A percentile compares a stretch with the other conserved stretches of the same genome.
Conservation (phyloP, 2,329 filamentous ascomycete genomes). For the Colletotrichum sp. region DNA sequence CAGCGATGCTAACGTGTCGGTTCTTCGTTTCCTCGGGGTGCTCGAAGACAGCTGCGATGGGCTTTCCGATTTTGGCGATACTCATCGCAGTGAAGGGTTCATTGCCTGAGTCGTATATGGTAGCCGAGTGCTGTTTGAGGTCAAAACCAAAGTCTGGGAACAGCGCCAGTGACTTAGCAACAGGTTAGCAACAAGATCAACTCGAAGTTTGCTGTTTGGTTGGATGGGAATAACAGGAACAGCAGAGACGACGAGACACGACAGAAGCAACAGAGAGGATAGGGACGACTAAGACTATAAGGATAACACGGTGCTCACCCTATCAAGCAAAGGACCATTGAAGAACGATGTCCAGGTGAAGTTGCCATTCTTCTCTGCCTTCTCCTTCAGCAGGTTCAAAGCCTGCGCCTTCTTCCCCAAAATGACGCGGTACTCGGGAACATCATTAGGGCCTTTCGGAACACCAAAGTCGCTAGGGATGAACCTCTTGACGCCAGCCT, state of each 20-base stretch:
- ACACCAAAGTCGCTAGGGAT: neutral
- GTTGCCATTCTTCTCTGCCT: neutral
- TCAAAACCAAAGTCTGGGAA: neutral
- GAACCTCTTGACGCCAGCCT: neutral
- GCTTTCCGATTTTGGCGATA: neutral
- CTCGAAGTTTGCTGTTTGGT: neutral
- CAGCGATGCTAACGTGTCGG: neutral
- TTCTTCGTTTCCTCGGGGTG: neutral
- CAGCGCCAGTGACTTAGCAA: neutral
- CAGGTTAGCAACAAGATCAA: neutral
- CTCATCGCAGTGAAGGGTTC: neutral
- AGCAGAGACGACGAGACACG: neutral
- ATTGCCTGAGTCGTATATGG: neutral
- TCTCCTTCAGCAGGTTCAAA: fast-evolving
- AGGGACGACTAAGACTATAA: neutral
- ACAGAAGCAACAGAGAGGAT: neutral
- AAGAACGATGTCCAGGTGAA: neutral
- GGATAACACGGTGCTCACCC: neutral
- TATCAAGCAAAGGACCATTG: neutral
- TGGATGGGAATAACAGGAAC: neutral
- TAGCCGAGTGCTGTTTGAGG: fast-evolving
- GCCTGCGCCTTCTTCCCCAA: neutral
- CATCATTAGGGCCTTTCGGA: neutral
- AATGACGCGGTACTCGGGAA: neutral
- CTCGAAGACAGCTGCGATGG: neutral